These are phyloP conservation scores for Alternaria arborescens DNA, from an alignment of 2,329 filamentous ascomycete genomes.

Conservation along the genomic window DNA sequence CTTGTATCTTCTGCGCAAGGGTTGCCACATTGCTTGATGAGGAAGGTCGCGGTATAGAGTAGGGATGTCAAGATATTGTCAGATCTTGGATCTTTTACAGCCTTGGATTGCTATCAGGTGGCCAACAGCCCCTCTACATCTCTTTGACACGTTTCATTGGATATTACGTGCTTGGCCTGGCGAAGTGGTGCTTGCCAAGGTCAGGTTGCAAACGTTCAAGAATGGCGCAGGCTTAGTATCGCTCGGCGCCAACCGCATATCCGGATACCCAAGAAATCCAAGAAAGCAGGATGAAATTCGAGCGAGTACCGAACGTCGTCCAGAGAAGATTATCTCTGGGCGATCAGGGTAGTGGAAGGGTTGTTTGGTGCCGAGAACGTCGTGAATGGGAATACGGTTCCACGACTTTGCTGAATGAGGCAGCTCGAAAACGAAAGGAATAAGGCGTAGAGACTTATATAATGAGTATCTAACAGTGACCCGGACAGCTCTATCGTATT, in stretches of 20 bases:
- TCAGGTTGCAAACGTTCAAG: slow-evolving; percentile 2
- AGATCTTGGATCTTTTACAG: neutral
- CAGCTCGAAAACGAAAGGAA: slow-evolving; percentile 21
- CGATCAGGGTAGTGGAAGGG: neutral
- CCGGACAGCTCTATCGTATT: neutral
- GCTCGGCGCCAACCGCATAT: slow-evolving; percentile 29
- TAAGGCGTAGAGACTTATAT: slow-evolving; percentile 9
- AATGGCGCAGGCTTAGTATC: slow-evolving; percentile 11
- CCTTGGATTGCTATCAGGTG: slow-evolving; percentile 2
- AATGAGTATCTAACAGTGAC: neutral
- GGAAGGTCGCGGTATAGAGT: slow-evolving; percentile 24
- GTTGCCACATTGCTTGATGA: slow-evolving; percentile 19
- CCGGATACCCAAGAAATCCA: slow-evolving; percentile 7
- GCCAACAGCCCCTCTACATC: neutral
- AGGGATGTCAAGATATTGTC: slow-evolving; percentile 6
- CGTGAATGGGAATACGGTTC: slow-evolving; percentile 5
- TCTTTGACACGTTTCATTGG: neutral
- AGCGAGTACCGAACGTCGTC: neutral
- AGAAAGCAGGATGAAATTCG: slow-evolving; percentile 7
- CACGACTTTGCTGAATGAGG: slow-evolving; percentile 24
- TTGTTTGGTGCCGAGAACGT: slow-evolving; percentile 22
- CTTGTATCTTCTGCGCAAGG: neutral
- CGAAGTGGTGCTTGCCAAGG: slow-evolving; percentile 14
- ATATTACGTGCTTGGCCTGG: slow-evolving; percentile 15
- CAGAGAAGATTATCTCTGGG: slow-evolving; percentile 20